Evolutionary conservation across 805 yeast species (phyloP), one percentile per base, ranked within the genome.

Genomic region (Metschnikowia gelsemii): DNA sequence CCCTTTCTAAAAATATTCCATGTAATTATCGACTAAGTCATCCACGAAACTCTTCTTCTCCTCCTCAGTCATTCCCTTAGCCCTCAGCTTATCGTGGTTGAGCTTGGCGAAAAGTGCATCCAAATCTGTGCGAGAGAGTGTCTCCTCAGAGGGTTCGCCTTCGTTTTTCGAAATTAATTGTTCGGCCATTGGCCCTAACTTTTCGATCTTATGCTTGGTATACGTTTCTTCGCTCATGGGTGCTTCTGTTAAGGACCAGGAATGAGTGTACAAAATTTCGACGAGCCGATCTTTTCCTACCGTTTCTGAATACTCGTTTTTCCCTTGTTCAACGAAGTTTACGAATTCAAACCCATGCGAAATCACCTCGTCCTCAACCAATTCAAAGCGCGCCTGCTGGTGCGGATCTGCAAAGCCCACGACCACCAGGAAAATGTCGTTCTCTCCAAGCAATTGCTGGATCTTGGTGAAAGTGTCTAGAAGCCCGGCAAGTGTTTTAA

Each of bases 231-330:
- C 35, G 1, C 33, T 32, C 8, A 42, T 19, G 1, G 43, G 39
- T 9, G 39, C 4, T 3, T 57, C 58, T 32, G 57, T 42, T 25
- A 54, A 55, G 14, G 51, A 50, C 83, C 84, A 79, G 20, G 67
- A 72, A 43, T 75, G 71, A 1, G 75, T 62, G 35, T 78, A 76
- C 4, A 79, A 49, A 2, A 76, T 52, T 42, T 78, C 82, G 27
- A 49, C 48, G 2, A 77, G 41, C 43, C 82, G 53, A 27, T 62
- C 66, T 11, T 56, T 50, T 0, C 83, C 83, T 2, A 60, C 12
- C 18, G 53, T 61, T 33, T 76, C 82, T 16, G 54, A 54, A 45
- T 43, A 75, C 49, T 75, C 76, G 48, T 73, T 74, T 12, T 26
- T 36, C 0, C 73, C 72, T 2, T 50, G 32, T 4, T 59, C 58